phyloP scores from a whole-genome alignment of 257 asterid genomes.

The Solanum clarkiae region DNA sequence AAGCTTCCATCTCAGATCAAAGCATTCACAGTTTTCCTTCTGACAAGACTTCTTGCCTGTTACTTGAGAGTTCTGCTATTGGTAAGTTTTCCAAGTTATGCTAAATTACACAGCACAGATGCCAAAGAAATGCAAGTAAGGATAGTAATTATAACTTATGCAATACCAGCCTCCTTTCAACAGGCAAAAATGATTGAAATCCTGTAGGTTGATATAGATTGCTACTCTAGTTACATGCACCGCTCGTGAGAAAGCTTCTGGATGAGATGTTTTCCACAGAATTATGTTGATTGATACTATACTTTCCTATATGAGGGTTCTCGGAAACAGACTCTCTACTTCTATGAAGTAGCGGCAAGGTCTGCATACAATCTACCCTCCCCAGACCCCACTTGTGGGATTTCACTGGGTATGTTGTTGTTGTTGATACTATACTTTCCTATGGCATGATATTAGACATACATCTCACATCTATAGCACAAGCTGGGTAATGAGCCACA shows the following conservation, averaged over 20 bases:
- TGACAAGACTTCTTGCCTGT: neutral
- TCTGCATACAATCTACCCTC: no score
- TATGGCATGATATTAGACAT: neutral
- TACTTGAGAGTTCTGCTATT: neutral
- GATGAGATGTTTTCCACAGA: neutral
- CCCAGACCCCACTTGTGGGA: no score
- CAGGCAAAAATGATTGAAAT: neutral
- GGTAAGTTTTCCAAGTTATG: neutral
- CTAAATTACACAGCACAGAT: neutral
- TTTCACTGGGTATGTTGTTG: no score
- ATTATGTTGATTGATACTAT: neutral
- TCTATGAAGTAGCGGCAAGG: no score
- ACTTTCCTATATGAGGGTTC: neutral
- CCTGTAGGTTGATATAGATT: neutral
- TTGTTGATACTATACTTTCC: neutral
- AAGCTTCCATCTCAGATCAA: neutral
- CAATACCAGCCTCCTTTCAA: neutral
- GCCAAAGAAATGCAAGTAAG: neutral
- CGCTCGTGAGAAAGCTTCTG: neutral
- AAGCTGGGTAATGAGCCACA: neutral
- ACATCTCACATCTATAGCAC: neutral
- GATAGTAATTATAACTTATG: neutral
- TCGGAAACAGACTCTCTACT: no score
- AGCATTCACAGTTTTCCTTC: neutral
- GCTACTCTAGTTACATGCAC: neutral